These are phyloP conservation scores for Lentinus tigrinus DNA, from an alignment of 768 basidiomycete species.

Conservation along the genomic window DNA sequence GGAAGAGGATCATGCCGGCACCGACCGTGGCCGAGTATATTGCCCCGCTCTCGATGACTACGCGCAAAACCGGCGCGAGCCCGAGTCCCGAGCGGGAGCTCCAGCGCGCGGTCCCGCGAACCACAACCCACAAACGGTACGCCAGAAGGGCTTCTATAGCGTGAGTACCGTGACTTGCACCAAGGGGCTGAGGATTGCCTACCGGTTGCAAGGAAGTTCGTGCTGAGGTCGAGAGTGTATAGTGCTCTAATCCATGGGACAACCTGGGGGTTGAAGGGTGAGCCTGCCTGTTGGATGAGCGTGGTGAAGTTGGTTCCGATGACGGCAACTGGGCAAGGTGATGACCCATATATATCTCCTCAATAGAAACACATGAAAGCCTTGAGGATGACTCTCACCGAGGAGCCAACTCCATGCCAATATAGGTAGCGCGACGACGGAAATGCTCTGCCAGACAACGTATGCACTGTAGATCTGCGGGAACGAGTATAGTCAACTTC, in stretches of 20 bases:
- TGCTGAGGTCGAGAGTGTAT: constrained; percentile 26
- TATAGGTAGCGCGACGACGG: not conserved
- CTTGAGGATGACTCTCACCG: constrained; percentile 10
- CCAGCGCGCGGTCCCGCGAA: constrained; percentile 3
- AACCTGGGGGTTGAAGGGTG: constrained; percentile 27
- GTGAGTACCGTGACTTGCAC: no score
- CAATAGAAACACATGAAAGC: not conserved
- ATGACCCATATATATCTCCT: not conserved
- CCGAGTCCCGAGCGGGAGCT: not conserved
- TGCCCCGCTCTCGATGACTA: constrained; percentile 12
- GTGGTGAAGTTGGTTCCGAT: constrained; percentile 17
- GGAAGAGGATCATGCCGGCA: constrained; percentile 3
- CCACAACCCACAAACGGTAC: constrained; percentile 6
- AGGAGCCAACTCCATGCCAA: not conserved
- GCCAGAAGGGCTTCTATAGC: not conserved
- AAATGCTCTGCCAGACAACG: not conserved
- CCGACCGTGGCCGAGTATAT: constrained; percentile 3
- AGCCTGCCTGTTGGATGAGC: constrained; percentile 4
- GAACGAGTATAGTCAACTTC: constrained; percentile 9
- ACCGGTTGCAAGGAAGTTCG: constrained; percentile 5
- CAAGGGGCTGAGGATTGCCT: not conserved
- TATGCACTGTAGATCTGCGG: constrained; percentile 11
- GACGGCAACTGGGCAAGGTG: constrained; percentile 13
- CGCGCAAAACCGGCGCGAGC: constrained; percentile 6
- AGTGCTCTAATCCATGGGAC: constrained; percentile 35